Percentiles rank a stretch among this genome's conserved stretches.
Evolutionary conservation across 2,329 filamentous ascomycete species (phyloP).

Genomic region (Cercospora citrullina): DNA sequence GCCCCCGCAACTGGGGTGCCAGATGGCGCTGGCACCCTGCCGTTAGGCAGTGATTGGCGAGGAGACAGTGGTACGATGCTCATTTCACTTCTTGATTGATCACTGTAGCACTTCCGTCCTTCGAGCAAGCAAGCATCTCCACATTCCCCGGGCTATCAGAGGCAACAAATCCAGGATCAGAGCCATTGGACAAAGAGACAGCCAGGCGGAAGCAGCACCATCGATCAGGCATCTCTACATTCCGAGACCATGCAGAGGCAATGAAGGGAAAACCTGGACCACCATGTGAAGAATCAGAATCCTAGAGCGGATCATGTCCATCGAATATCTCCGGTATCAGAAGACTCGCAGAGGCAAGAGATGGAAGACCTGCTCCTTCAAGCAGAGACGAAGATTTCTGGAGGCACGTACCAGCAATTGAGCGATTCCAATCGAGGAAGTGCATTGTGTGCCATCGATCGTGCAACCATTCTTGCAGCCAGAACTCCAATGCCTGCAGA

Average conservation of each 20-base stretch:
- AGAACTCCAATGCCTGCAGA: not conserved
- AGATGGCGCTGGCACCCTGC: not conserved
- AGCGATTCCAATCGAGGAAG: not conserved
- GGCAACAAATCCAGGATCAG: not conserved
- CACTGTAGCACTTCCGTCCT: not conserved
- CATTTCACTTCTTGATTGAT: not conserved
- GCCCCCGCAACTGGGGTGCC: not conserved
- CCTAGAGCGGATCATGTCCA: not conserved
- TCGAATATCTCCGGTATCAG: not conserved
- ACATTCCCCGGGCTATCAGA: not conserved
- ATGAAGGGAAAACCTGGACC: not conserved
- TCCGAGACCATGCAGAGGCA: not conserved
- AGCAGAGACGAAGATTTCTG: not conserved
- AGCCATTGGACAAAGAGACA: not conserved
- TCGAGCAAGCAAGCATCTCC: slow-evolving; percentile 8
- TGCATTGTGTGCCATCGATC: not conserved
- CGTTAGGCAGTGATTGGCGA: not conserved
- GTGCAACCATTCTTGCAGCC: not conserved
- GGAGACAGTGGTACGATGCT: not conserved
- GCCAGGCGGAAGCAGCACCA: not conserved
- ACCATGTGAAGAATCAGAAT: not conserved
- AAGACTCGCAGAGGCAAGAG: not conserved
- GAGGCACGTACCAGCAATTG: not conserved
- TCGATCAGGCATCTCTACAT: not conserved
- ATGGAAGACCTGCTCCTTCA: not conserved